A percentile compares a stretch with the other conserved stretches of the same genome.
phyloP scores from a whole-genome alignment of 805 yeast species.

The Danielia oregonensis region DNA sequence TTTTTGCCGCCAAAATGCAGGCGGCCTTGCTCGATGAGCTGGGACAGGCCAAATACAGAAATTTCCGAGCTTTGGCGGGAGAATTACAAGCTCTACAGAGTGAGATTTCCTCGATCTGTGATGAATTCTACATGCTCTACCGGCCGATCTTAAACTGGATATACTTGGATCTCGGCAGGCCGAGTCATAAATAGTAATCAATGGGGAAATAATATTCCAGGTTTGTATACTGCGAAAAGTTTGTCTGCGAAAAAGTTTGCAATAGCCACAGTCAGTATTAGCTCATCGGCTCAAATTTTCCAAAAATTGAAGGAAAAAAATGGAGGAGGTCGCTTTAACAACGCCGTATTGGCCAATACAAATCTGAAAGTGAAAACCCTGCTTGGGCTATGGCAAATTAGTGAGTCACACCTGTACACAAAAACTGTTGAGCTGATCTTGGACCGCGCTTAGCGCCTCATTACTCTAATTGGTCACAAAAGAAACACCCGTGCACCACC shows the following conservation, averaged over 20 bases:
- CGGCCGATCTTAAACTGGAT: constrained; percentile 28
- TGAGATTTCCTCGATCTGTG: constrained; percentile 5
- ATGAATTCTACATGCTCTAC: constrained; percentile 19
- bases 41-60: not conserved
- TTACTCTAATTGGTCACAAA: constrained; percentile 29
- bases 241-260: too few relatives aligned
- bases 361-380: too few relatives aligned
- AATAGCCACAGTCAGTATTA: too few relatives aligned
- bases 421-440: constrained; percentile 21
- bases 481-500: constrained; percentile 10
- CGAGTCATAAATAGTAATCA: not conserved
- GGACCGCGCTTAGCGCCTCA: constrained; percentile 37
- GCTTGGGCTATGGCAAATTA: too few relatives aligned
- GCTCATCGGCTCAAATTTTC: too few relatives aligned
- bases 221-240: too few relatives aligned
- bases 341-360: too few relatives aligned
- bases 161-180: constrained; percentile 19
- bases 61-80: not conserved
- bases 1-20: not conserved
- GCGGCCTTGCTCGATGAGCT: not conserved
- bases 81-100: not conserved
- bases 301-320: too few relatives aligned
- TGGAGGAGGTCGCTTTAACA: too few relatives aligned
- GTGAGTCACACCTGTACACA: constrained; percentile 10
- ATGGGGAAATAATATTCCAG: too few relatives aligned